These are phyloP conservation scores for Coccomyxa subellipsoidea DNA, from an alignment of 163 green algal genomes.

Conservation along the genomic window DNA sequence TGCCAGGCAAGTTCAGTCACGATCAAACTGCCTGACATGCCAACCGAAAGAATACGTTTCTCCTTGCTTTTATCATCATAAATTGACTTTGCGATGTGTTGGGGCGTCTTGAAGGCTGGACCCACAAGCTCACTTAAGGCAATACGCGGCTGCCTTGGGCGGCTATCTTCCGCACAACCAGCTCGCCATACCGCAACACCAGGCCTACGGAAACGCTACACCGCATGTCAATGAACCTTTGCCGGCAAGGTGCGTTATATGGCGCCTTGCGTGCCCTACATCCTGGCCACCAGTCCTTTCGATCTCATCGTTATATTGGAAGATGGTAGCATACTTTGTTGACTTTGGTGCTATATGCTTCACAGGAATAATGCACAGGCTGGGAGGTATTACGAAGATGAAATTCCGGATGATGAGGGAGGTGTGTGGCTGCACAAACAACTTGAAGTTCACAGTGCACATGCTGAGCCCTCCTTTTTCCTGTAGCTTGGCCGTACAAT, in stretches of 20 bases:
- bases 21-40: too few relatives aligned
- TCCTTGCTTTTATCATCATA: neutral
- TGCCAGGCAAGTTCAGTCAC: too few relatives aligned
- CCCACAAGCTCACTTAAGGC: neutral
- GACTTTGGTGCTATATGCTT: neutral
- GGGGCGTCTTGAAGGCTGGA: slow-evolving; percentile 7
- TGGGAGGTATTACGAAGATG: neutral
- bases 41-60: too few relatives aligned
- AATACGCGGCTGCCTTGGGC: neutral
- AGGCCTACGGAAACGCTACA: neutral
- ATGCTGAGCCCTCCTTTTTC: too few relatives aligned
- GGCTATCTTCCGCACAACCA: neutral
- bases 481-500: too few relatives aligned
- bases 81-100: neutral
- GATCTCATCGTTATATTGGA: neutral
- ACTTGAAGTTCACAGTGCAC: too few relatives aligned
- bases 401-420: neutral
- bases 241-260: neutral
- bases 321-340: neutral
- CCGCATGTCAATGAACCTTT: neutral
- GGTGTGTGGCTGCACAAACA: neutral
- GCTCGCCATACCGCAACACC: neutral
- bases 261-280: neutral
- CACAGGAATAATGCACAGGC: neutral
- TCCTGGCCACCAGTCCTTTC: neutral